These are phyloP conservation scores for Dianthus caryophyllus DNA, from an alignment of 148 eudicot genomes.

Conservation along the genomic window DNA sequence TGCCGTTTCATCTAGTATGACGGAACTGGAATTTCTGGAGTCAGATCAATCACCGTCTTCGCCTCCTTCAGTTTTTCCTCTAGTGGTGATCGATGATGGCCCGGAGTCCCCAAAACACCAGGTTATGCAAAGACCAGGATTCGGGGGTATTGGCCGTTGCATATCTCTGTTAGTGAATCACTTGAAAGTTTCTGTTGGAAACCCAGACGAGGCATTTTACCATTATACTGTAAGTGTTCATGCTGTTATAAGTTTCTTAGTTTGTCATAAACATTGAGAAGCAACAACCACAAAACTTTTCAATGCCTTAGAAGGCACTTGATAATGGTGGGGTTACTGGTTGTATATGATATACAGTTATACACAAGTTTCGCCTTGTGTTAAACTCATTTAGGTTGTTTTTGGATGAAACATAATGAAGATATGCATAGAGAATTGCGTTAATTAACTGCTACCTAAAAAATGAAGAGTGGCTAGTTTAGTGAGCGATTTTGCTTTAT, in stretches of 20 bases:
- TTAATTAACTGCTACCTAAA: background rate
- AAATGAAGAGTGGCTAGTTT: background rate
- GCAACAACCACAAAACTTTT: background rate
- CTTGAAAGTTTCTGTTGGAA: conserved; percentile 54
- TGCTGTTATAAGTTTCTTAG: background rate
- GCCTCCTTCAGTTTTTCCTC: conserved; percentile 37
- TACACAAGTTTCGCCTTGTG: background rate
- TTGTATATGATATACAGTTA: too few species aligned
- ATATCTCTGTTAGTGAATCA: conserved; percentile 60
- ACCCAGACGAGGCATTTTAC: conserved; percentile 46
- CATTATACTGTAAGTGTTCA: conserved; percentile 55
- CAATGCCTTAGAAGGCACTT: background rate
- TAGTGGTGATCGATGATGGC: conserved; percentile 27
- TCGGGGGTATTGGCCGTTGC: conserved; percentile 56
- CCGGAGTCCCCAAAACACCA: conserved; percentile 38
- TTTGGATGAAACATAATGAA: background rate
- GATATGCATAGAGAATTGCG: background rate
- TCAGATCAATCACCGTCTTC: conserved; percentile 28
- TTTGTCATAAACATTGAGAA: background rate
- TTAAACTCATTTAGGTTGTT: background rate
- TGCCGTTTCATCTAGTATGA: conserved; percentile 33
- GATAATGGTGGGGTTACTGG: too few species aligned
- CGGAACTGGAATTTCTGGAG: conserved; percentile 27
- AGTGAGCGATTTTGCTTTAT: conserved; percentile 2
- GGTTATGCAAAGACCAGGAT: conserved; percentile 58